phyloP scores from a whole-genome alignment of 495 filamentous ascomycete genomes.

The Podospora tetraspora region DNA sequence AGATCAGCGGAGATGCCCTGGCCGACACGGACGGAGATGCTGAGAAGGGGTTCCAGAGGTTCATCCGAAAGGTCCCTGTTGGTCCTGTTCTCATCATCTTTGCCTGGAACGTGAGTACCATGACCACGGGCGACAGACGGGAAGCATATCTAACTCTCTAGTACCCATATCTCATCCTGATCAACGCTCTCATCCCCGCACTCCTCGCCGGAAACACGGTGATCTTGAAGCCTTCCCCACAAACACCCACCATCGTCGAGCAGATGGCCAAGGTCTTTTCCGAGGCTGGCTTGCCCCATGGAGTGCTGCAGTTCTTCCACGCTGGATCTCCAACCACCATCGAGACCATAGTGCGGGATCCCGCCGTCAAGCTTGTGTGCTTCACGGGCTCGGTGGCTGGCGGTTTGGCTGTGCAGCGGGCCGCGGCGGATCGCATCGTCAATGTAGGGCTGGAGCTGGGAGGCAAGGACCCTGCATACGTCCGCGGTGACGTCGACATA shows the following conservation, averaged over 20 bases:
- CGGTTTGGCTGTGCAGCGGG: conserved; percentile 76
- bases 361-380: conserved; percentile 69
- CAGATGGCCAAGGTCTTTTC: conserved; percentile 68
- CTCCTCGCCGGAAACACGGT: conserved; percentile 82
- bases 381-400: conserved; percentile 93
- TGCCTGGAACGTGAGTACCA: conserved; percentile 78
- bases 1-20: conserved; percentile 67
- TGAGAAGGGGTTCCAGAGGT: conserved; percentile 82
- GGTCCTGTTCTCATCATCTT: conserved; percentile 84
- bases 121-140: background rate
- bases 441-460: conserved; percentile 84
- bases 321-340: conserved; percentile 67
- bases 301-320: conserved; percentile 86
- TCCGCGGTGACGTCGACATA: conserved; percentile 79
- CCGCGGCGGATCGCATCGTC: conserved; percentile 72
- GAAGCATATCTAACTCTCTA: conserved; percentile 29
- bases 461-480: conserved; percentile 89
- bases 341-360: conserved; percentile 66
- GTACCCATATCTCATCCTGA: conserved; percentile 89
- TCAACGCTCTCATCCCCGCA: conserved; percentile 86
- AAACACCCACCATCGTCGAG: conserved; percentile 86
- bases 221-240: conserved; percentile 88
- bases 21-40: conserved; percentile 70
- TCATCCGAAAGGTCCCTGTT: conserved; percentile 78
- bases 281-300: conserved; percentile 70